Conservation (phyloP, 495 filamentous ascomycete genomes). For the Elasticomyces elasticus region DNA sequence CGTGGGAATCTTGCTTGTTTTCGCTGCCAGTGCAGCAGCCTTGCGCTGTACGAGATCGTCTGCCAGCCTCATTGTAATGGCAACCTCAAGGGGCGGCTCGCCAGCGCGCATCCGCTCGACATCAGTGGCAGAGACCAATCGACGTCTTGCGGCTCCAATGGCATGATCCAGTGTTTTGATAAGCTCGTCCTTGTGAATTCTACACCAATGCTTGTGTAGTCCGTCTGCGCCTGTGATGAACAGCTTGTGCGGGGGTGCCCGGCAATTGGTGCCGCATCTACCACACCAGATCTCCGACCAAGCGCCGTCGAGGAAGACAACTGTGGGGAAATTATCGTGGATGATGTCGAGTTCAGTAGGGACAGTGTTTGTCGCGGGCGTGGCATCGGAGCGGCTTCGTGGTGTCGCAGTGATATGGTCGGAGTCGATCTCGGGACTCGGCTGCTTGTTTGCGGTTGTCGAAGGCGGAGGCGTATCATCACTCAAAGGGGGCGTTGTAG, state of each 20-base stretch:
- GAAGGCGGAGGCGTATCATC: not conserved
- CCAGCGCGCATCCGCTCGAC: not conserved
- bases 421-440: not conserved
- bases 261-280: not conserved
- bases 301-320: not conserved
- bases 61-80: not conserved
- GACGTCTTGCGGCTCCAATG: not conserved
- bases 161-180: not conserved
- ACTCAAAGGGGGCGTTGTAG: not conserved
- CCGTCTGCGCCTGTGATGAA: not conserved
- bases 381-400: not conserved
- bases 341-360: not conserved
- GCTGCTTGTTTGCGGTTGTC: not conserved
- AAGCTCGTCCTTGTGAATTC: not conserved
- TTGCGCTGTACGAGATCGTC: not conserved
- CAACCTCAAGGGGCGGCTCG: not conserved
- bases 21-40: not conserved
- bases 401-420: not conserved
- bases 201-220: not conserved
- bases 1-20: not conserved
- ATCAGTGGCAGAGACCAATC: not conserved
- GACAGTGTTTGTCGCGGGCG: not conserved
- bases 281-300: not conserved
- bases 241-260: not conserved
- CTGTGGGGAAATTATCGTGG: not conserved